A percentile compares a stretch with the other conserved stretches of the same genome.
phyloP scores from a whole-genome alignment of 257 asterid species.

The Nicotiana tomentosiformis region DNA sequence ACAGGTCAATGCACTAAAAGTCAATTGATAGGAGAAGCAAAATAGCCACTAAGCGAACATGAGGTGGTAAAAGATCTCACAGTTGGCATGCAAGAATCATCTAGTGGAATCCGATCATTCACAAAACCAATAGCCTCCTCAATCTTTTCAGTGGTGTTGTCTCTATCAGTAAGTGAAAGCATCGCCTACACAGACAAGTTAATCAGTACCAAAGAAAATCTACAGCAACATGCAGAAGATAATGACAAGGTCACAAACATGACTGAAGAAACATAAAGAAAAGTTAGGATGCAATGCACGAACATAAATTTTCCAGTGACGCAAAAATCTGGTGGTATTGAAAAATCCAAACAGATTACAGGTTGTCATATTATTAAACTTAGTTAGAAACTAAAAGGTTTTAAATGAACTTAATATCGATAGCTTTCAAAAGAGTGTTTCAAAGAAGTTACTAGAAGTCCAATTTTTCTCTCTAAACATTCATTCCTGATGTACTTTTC shows the following conservation, averaged over 20 bases:
- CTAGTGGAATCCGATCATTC: constrained; percentile 29
- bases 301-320: background rate
- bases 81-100: constrained; percentile 26
- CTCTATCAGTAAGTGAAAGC: constrained; percentile 49
- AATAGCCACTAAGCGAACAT: background rate
- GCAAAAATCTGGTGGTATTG: background rate
- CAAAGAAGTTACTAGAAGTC: background rate
- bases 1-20: constrained; percentile 9
- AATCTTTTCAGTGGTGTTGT: constrained; percentile 48
- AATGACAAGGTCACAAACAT: background rate
- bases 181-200: constrained; percentile 42
- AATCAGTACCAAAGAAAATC: background rate
- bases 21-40: constrained; percentile 12
- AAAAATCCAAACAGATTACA: background rate
- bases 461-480: background rate
- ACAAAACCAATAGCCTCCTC: constrained; percentile 57
- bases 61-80: constrained; percentile 33
- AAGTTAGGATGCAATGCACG: background rate
- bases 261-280: background rate
- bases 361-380: background rate
- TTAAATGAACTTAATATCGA: background rate
- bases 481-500: background rate
- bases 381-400: background rate
- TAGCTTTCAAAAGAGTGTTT: background rate
- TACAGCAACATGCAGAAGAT: background rate